Evolutionary conservation across 441 rosid genomes (phyloP).

Genomic region (Gossypium lobatum): DNA sequence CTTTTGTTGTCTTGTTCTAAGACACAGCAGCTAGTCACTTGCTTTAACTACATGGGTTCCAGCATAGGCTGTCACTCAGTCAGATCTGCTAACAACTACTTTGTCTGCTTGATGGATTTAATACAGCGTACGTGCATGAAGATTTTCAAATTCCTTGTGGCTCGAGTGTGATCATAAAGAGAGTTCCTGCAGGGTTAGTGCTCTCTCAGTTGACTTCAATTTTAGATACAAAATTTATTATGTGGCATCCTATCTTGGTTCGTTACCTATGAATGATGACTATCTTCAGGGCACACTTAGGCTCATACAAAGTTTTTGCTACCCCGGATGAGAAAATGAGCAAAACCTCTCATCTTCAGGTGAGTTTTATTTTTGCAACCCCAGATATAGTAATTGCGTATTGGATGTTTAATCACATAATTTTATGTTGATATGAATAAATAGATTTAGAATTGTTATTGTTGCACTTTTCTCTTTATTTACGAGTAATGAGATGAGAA

Average conservation of each 20-base stretch:
- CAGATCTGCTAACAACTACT: background rate
- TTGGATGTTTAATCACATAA: background rate
- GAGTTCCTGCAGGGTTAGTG: constrained; percentile 38
- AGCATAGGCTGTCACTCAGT: background rate
- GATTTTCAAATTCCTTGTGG: constrained; percentile 33
- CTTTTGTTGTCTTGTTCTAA: background rate
- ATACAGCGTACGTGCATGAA: constrained; percentile 36
- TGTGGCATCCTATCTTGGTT: background rate
- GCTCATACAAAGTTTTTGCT: constrained; percentile 14
- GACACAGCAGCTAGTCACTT: background rate
- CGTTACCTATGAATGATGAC: background rate
- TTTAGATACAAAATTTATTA: background rate
- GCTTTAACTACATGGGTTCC: background rate
- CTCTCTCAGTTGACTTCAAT: background rate
- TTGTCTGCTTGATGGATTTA: constrained; percentile 1
- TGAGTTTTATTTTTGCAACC: background rate
- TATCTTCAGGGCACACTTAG: constrained; percentile 20
- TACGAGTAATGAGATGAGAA: background rate
- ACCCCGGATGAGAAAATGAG: background rate
- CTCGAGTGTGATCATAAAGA: constrained; percentile 44
- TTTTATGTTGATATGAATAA: background rate
- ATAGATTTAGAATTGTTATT: constrained; percentile 1
- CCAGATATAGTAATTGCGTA: background rate
- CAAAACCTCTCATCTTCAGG: constrained; percentile 19
- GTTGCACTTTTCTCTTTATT: background rate